Evolutionary conservation across 495 filamentous ascomycete species (phyloP), one percentile per base, ranked within the genome.

Genomic region (Aspergillus mulundensis): DNA sequence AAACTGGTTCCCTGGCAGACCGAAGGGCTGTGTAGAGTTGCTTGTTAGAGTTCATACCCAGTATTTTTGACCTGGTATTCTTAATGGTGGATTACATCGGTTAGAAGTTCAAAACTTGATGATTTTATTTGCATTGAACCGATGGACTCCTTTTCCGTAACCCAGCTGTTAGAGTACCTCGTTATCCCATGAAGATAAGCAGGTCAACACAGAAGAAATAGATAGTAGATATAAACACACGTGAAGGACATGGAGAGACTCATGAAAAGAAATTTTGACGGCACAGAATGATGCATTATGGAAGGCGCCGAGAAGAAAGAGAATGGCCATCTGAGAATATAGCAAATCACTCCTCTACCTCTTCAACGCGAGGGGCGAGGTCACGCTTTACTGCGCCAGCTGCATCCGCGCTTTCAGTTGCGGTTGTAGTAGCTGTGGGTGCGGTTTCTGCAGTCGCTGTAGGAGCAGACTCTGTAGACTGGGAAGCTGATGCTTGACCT

Each of bases 311-410:
- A 30, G 5, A 16, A 46, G 18, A n/a, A n/a, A n/a, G n/a, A n/a
- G 18, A 3, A 38, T 39, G 25, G 16, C 36, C 14, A 47, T n/a
- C 18, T 7, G 44, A 21, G 20, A 23, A 5, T 7, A 4, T 56
- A 25, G 50, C 1, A 2, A 45, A 58, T 65, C 86, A 86, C 60
- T 88, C 84, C 36, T 77, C 80, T 0, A 53, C 75, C 60, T 90
- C 87, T 66, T 90, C 86, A 7, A 90, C 85, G 40, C 76, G 74
- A 0, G 87, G 81, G 2, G 80, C 72, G 34, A 84, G 66, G 60
- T 85, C 80, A 53, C 77, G 73, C 67, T 74, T 77, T 49, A 74
- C 70, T 23, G 71, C 62, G 15, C 65, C 66, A n/a, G 71, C 74
- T 14, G 77, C 77, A 39, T 77, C 62, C 71, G 53, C 42, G n/a